A percentile compares a stretch with the other conserved stretches of the same genome.
phyloP scores from a whole-genome alignment of 2,329 filamentous ascomycete species.

The Trichoderma koningiopsis region DNA sequence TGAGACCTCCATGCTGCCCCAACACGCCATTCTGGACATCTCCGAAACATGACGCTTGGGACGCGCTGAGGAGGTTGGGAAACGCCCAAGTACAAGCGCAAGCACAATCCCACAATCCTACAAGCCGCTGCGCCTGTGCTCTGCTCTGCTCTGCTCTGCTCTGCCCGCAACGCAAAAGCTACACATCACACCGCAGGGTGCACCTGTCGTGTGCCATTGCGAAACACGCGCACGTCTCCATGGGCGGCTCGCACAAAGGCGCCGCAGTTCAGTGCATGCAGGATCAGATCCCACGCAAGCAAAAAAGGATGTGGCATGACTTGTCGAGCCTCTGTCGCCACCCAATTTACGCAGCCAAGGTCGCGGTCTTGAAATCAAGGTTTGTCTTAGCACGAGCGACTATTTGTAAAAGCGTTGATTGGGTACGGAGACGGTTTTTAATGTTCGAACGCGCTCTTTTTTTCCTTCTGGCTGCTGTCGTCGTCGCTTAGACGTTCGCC shows the following conservation, averaged over 20 bases:
- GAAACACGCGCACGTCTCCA: conserved; percentile 9
- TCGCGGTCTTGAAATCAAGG: neutral
- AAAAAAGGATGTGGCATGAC: neutral
- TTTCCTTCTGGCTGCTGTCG: neutral
- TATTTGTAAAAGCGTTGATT: neutral
- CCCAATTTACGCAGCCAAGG: neutral
- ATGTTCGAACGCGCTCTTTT: neutral
- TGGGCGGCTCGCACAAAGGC: neutral
- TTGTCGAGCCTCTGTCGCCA: neutral
- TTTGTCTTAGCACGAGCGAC: neutral
- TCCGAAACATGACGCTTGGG: conserved; percentile 13
- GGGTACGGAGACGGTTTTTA: neutral
- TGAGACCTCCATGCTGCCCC: neutral
- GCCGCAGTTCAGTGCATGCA: neutral
- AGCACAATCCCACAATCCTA: neutral
- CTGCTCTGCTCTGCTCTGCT: neutral
- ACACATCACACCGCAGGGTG: neutral
- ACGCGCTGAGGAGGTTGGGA: neutral
- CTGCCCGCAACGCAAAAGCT: neutral
- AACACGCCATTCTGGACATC: neutral
- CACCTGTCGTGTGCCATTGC: neutral
- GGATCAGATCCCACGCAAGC: neutral
- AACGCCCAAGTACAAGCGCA: neutral
- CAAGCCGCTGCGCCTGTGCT: neutral
- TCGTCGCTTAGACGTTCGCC: neutral